phyloP scores from a whole-genome alignment of 2,329 filamentous ascomycete species.

The Dichotomopilus funicola region DNA sequence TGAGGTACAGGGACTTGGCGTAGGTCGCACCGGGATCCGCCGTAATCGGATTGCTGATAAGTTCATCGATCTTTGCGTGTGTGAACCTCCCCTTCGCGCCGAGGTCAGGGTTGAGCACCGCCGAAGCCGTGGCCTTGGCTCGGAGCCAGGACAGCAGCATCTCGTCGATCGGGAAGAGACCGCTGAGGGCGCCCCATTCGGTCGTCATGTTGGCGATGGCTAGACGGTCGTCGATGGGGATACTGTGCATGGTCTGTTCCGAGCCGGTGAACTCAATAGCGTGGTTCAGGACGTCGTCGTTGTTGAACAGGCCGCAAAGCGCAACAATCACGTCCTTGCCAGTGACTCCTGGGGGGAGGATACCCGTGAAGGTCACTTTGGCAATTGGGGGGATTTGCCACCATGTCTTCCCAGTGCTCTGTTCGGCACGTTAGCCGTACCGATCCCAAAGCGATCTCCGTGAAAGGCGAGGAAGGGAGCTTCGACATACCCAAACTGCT shows the following conservation, averaged over 20 bases:
- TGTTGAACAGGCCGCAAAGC: conserved; percentile 77
- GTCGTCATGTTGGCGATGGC: conserved; percentile 72
- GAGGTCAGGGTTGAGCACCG: conserved; percentile 48
- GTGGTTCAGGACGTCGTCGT: conserved; percentile 86
- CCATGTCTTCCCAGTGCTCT: conserved; percentile 66
- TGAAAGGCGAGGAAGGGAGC: too few relatives aligned
- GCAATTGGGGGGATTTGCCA: conserved; percentile 81
- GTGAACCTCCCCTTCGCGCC: conserved; percentile 56
- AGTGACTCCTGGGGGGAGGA: conserved; percentile 70
- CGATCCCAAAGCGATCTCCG: too few relatives aligned
- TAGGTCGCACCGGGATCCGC: conserved; percentile 76
- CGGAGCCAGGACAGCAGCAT: conserved; percentile 68
- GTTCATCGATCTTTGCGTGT: conserved; percentile 65
- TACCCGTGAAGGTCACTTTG: conserved; percentile 69
- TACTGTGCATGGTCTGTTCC: conserved; percentile 65
- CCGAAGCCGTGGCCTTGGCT: conserved; percentile 65
- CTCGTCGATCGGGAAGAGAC: conserved; percentile 68
- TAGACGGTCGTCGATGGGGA: conserved; percentile 62
- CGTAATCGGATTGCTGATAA: conserved; percentile 57
- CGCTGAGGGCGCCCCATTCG: conserved; percentile 63
- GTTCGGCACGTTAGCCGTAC: conserved; percentile 58
- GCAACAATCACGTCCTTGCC: conserved; percentile 94
- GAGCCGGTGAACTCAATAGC: conserved; percentile 81
- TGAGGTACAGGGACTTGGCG: conserved; percentile 73
- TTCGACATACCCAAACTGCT: conserved; percentile 60